A percentile compares a stretch with the other conserved stretches of the same genome.
Evolutionary conservation across 352 stramenopile species (phyloP).

Genomic region (Pythium inflatum): DNA sequence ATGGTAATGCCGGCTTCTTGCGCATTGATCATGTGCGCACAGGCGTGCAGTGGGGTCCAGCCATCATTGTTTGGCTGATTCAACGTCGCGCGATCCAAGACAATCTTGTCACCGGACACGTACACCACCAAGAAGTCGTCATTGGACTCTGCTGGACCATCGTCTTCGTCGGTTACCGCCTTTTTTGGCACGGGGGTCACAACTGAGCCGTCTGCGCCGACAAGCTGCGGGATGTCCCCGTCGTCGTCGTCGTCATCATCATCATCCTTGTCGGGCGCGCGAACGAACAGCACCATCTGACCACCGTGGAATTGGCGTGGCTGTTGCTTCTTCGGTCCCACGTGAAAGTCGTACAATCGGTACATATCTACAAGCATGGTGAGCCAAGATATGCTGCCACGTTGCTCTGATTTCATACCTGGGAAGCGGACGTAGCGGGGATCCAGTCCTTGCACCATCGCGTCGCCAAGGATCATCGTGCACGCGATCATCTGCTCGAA

Average conservation of each 20-base stretch:
- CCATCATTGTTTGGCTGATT: constrained; percentile 76
- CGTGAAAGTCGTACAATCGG: constrained; percentile 80
- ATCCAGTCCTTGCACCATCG: constrained; percentile 81
- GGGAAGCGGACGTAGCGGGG: constrained; percentile 80
- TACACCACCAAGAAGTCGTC: constrained; percentile 67
- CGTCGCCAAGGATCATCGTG: constrained; percentile 83
- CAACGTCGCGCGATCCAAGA: constrained; percentile 68
- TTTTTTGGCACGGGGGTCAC: constrained; percentile 23
- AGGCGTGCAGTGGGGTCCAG: constrained; percentile 80
- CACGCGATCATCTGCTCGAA: constrained; percentile 87
- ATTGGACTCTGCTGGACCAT: constrained; percentile 41
- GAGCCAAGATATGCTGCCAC: not conserved
- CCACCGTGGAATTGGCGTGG: constrained; percentile 52
- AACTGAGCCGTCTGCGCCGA: constrained; percentile 17
- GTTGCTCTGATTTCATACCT: constrained; percentile 39
- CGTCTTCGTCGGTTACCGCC: constrained; percentile 15
- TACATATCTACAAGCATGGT: constrained; percentile 57
- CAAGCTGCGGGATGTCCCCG: constrained; percentile 28
- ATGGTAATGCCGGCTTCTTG: constrained; percentile 77
- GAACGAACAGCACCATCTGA: constrained; percentile 71
- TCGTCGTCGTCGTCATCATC: constrained; percentile 36
- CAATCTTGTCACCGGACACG: constrained; percentile 69
- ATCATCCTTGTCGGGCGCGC: constrained; percentile 38
- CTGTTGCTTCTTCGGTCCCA: constrained; percentile 68
- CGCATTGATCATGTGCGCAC: constrained; percentile 71